Base-by-base conservation (phyloP, 106 monocot species). In the Platanthera zijinensis region DNA sequence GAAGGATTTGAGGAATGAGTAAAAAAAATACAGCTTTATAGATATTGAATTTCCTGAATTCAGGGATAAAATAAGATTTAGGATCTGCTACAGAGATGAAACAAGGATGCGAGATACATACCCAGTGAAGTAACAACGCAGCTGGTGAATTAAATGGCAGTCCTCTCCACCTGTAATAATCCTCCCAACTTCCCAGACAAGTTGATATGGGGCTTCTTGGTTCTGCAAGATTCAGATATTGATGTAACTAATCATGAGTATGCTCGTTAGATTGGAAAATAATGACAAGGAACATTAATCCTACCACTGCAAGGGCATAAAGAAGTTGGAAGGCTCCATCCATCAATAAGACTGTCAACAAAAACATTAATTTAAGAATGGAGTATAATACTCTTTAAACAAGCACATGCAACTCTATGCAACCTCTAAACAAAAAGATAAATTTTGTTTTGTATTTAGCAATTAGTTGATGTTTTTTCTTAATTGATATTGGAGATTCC, bases 91-190 rank as follows among this genome's bases (percentile, higher is more conserved):
- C 32, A 66, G 32, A 32, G 21, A 66, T 66, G 9, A 30, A 32
- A 32, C 66, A 21, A 21, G 6, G 32, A 12, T 30, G 66, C 66
- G 13, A 30, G 66, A n/a, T 56, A 63, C 79, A 77, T 92, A 95
- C 95, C 88, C 92, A 95, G 77, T 92, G 92, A 70, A 92, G 90
- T 80, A 95, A 82, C 50, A 95, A 51, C 51, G 90, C 86, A 70
- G 81, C 92, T 47, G 95, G 90, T 18, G 95, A 95, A 78, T 87
- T 57, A 22, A 90, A 79, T 53, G 92, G 92, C 74, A 95, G 95
- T 59, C 85, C 74, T 81, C 95, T 90, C 90, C 92, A 95, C 46
- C 62, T 54, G 57, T 92, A 95, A 77, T 95, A 95, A 70, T 92
- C 92, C 59, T 90, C 80, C 95, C 95, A 95, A 74, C 84, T 79